A percentile compares a stretch with the other conserved stretches of the same genome.
Conservation (phyloP, 805 yeast species). For the Saturnispora hagleri region DNA sequence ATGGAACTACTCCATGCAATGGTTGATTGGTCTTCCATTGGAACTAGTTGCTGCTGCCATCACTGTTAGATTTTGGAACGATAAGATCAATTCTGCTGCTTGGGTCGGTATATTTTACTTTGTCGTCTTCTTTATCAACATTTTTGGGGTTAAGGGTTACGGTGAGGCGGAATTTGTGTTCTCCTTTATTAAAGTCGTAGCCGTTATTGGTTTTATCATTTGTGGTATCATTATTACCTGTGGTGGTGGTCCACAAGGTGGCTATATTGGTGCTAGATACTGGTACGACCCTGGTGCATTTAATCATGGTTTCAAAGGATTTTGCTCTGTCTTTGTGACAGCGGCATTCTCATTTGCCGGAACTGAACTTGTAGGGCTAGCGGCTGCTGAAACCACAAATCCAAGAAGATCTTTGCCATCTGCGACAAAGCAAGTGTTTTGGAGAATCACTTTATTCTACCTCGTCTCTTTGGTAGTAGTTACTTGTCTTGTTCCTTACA, state of each 20-base stretch:
- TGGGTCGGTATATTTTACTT: slow-evolving; percentile 44
- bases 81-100: slow-evolving; percentile 36
- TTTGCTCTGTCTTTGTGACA: slow-evolving; percentile 49
- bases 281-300: slow-evolving; percentile 55
- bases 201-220: slow-evolving; percentile 48
- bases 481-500: slow-evolving; percentile 51
- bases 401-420: slow-evolving; percentile 47
- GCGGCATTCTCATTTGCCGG: slow-evolving; percentile 56
- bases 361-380: slow-evolving; percentile 50
- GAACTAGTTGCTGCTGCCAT: slow-evolving; percentile 45
- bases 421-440: slow-evolving; percentile 53
- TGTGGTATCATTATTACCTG: slow-evolving; percentile 45
- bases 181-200: slow-evolving; percentile 40
- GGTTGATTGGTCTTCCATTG: slow-evolving; percentile 41
- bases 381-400: slow-evolving; percentile 52
- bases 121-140: slow-evolving; percentile 37
- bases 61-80: slow-evolving; percentile 38
- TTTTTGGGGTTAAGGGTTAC: slow-evolving; percentile 51
- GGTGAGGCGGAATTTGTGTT: slow-evolving; percentile 56
- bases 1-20: slow-evolving; percentile 43
- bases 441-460: slow-evolving; percentile 49
- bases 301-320: slow-evolving; percentile 41
- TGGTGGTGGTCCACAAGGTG: slow-evolving; percentile 49
- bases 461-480: slow-evolving; percentile 40
- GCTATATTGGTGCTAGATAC: slow-evolving; percentile 45